phyloP scores from a whole-genome alignment of 192 early-diverging fungal species.

The Globomyces pollinis-pini region DNA sequence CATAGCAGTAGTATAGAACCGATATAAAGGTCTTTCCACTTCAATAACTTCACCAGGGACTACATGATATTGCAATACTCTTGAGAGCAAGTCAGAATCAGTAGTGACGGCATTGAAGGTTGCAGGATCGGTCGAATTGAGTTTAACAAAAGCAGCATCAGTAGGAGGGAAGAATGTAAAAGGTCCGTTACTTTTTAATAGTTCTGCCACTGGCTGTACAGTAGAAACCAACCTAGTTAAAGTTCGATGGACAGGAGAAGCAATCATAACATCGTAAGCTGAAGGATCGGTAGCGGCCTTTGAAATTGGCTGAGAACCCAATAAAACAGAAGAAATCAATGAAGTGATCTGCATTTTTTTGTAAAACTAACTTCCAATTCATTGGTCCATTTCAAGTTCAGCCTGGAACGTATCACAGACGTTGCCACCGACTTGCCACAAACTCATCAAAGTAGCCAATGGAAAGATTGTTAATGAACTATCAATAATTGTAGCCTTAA shows the following conservation, averaged over 20 bases:
- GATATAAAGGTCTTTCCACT: not conserved
- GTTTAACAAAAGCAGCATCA: conserved; percentile 2
- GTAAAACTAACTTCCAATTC: too few species aligned
- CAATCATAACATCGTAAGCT: not conserved
- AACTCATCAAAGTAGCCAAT: too few species aligned
- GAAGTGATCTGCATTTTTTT: too few species aligned
- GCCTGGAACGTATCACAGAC: too few species aligned
- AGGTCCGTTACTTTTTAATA: not conserved
- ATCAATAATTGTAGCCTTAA: too few species aligned
- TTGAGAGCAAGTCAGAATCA: not conserved
- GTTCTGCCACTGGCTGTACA: not conserved
- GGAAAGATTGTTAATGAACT: too few species aligned
- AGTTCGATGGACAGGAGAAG: not conserved
- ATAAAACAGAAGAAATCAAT: too few species aligned
- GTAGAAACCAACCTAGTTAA: not conserved
- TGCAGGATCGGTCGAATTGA: too few species aligned
- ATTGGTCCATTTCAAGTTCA: too few species aligned
- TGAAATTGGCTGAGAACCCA: too few species aligned
- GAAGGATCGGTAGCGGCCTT: not conserved
- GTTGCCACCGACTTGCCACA: too few species aligned
- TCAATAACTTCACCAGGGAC: not conserved
- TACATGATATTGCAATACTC: not conserved
- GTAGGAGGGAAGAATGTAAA: not conserved
- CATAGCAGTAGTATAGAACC: not conserved
- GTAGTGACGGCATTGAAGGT: not conserved